Evolutionary conservation across 2,329 filamentous ascomycete genomes (phyloP).

Genomic region (Alternaria brassicae): DNA sequence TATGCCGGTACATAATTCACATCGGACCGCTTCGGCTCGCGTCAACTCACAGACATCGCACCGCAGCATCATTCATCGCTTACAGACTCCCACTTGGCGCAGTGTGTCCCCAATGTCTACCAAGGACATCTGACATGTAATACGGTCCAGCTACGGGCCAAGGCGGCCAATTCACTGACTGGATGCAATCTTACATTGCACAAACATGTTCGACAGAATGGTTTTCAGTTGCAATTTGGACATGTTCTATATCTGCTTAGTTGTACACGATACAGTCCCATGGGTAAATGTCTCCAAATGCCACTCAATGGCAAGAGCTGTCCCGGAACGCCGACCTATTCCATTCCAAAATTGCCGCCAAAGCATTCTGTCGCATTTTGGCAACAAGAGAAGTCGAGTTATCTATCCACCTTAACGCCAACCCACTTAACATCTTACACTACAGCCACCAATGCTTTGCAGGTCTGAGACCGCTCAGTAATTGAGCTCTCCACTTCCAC

Average conservation of each 20-base stretch:
- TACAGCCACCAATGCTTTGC: conserved; percentile 3
- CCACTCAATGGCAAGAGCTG: background rate
- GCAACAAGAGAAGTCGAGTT: conserved; percentile 15
- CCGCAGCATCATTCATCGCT: conserved; percentile 1
- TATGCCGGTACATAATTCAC: too few species aligned
- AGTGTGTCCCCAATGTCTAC: background rate
- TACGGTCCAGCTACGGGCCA: conserved; percentile 12
- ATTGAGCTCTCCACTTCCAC: conserved; percentile 82
- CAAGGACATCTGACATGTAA: background rate
- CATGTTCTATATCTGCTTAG: conserved; percentile 3
- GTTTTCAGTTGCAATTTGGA: conserved; percentile 6
- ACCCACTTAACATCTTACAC: conserved; percentile 19
- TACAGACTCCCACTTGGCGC: conserved; percentile 13
- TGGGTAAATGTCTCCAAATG: conserved; percentile 4
- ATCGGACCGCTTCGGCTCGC: background rate
- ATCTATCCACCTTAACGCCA: conserved; percentile 25
- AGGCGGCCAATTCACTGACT: background rate
- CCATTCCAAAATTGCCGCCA: conserved; percentile 6
- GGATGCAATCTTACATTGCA: background rate
- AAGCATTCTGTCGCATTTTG: conserved; percentile 20
- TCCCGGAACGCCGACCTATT: conserved; percentile 15
- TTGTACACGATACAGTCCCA: conserved; percentile 10
- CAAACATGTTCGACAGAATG: background rate
- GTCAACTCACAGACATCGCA: background rate
- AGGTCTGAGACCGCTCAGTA: conserved; percentile 63